Evolutionary conservation across 148 eudicot species (phyloP).

Genomic region (Pharnaceum exiguum): DNA sequence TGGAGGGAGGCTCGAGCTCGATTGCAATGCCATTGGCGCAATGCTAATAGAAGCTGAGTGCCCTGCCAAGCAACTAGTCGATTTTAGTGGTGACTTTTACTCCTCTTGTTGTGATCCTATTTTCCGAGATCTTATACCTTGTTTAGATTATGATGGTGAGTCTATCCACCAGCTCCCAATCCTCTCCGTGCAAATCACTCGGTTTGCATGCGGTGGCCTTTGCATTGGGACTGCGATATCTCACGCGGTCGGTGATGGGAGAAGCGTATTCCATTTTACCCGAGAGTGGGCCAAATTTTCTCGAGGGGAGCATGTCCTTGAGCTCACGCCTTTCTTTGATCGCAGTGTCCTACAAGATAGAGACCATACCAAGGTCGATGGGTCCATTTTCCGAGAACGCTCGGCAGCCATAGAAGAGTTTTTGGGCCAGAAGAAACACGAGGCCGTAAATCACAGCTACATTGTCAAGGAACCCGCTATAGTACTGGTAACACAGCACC

Average conservation of each 20-base stretch:
- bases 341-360: slow-evolving; percentile 10
- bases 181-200: background rate
- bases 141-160: background rate
- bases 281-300: slow-evolving; percentile 22
- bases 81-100: background rate
- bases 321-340: slow-evolving; percentile 7
- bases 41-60: background rate
- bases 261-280: slow-evolving; percentile 11
- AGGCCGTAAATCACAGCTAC: background rate
- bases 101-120: background rate
- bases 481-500: background rate
- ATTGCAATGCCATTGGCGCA: background rate
- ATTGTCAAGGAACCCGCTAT: slow-evolving; percentile 1
- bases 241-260: slow-evolving; percentile 15
- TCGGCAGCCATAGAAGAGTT: background rate
- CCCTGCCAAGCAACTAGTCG: background rate
- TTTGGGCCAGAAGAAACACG: background rate
- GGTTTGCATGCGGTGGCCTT: slow-evolving; percentile 9
- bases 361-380: background rate
- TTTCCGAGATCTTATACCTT: background rate
- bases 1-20: background rate
- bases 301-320: slow-evolving; percentile 10
- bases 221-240: slow-evolving; percentile 8
- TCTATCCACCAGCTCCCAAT: background rate
- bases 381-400: background rate